Conservation (phyloP, 768 basidiomycete genomes). For the Crepidotus variabilis region DNA sequence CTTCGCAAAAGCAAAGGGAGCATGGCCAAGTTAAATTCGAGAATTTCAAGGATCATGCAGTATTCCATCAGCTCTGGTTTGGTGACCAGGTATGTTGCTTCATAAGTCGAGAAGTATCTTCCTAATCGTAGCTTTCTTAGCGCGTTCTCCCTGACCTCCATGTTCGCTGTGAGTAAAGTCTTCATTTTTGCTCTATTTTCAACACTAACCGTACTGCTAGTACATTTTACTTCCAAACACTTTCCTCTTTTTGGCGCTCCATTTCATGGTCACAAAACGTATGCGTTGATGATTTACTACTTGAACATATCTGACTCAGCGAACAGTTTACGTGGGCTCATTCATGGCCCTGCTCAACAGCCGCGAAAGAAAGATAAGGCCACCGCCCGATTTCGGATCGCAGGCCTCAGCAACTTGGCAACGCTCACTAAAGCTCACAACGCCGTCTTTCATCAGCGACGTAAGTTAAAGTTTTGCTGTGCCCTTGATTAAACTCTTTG, state of each 20-base stretch:
- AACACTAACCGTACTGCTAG: conserved; percentile 15
- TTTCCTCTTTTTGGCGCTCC: conserved; percentile 38
- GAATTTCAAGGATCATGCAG: conserved; percentile 32
- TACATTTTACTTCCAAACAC: conserved; percentile 41
- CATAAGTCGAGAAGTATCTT: not conserved
- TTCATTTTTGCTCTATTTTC: not conserved
- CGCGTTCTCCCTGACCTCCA: conserved; percentile 39
- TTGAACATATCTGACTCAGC: not conserved
- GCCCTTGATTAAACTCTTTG: not conserved
- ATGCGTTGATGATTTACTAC: conserved; percentile 10
- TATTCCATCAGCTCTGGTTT: conserved; percentile 35
- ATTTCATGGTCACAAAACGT: conserved; percentile 43
- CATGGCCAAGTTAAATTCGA: conserved; percentile 25
- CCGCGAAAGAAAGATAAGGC: conserved; percentile 22
- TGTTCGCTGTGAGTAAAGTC: conserved; percentile 33
- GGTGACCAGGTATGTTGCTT: conserved; percentile 28
- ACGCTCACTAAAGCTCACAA: not conserved
- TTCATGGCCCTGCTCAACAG: conserved; percentile 44
- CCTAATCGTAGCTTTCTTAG: not conserved
- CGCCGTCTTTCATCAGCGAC: not conserved
- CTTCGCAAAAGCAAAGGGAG: conserved; percentile 27
- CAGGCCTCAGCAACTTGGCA: conserved; percentile 1
- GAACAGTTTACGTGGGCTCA: conserved; percentile 44
- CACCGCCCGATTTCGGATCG: not conserved
- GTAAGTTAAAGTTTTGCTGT: not conserved